A percentile compares a stretch with the other conserved stretches of the same genome.
Evolutionary conservation across 495 filamentous ascomycete species (phyloP).

Genomic region (Polyplosphaeria fusca): DNA sequence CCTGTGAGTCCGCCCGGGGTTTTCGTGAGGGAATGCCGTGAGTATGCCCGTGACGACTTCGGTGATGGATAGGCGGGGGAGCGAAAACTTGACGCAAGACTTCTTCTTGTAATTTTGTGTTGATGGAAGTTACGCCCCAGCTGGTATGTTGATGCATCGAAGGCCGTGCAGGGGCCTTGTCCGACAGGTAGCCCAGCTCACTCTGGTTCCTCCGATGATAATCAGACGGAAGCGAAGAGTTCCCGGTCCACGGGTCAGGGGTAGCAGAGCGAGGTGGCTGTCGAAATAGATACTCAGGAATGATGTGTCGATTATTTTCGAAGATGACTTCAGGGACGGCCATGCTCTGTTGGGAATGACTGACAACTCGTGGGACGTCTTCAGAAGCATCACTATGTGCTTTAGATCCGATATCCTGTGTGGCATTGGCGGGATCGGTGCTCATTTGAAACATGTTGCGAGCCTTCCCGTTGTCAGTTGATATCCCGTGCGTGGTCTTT

Average conservation of each 20-base stretch:
- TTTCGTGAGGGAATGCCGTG: conserved; percentile 47
- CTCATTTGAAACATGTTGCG: conserved; percentile 15
- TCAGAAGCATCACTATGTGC: conserved; percentile 30
- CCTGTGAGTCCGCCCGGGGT: conserved; percentile 18
- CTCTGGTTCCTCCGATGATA: conserved; percentile 34
- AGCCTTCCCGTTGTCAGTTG: not conserved
- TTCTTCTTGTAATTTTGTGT: conserved; percentile 80
- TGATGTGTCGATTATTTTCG: conserved; percentile 92
- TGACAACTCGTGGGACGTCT: conserved; percentile 65
- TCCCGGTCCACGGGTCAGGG: conserved; percentile 25
- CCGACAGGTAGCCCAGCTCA: conserved; percentile 18
- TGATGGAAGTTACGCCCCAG: conserved; percentile 96
- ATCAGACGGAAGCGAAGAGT: conserved; percentile 19
- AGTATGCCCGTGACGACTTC: conserved; percentile 57
- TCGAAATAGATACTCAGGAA: conserved; percentile 75
- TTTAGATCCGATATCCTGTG: no score
- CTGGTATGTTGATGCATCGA: conserved; percentile 55
- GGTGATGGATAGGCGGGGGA: conserved; percentile 71
- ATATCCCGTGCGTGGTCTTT: conserved; percentile 47
- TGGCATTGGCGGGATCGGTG: no score
- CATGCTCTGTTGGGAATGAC: conserved; percentile 65
- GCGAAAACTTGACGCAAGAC: conserved; percentile 93
- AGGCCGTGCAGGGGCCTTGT: conserved; percentile 32
- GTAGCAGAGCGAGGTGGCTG: conserved; percentile 33
- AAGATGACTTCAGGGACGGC: conserved; percentile 88